phyloP scores from a whole-genome alignment of 1,139 yeast genomes.

The Geotrichum fermentans region DNA sequence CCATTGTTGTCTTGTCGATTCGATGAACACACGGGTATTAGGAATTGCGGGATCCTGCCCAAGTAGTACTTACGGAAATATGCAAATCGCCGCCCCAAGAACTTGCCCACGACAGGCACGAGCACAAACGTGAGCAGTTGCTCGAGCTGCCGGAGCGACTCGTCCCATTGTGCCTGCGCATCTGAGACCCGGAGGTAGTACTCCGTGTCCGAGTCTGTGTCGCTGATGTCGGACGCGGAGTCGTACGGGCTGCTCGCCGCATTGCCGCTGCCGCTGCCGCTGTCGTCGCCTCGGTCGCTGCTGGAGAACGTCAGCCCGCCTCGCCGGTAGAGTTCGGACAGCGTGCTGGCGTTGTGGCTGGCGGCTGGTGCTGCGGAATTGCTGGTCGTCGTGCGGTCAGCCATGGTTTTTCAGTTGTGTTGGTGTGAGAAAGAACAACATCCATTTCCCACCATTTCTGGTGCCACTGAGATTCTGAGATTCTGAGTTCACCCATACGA shows the following conservation, averaged over 20 bases:
- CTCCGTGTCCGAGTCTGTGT: background rate
- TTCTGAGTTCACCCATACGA: too few relatives aligned
- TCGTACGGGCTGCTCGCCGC: background rate
- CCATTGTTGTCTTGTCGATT: background rate
- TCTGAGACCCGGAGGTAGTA: slow-evolving; percentile 26
- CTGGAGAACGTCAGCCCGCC: background rate
- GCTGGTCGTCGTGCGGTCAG: too few relatives aligned
- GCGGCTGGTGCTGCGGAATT: too few relatives aligned
- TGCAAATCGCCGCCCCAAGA: slow-evolving; percentile 62
- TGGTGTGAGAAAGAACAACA: too few relatives aligned
- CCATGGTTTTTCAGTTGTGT: too few relatives aligned
- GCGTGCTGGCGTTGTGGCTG: background rate
- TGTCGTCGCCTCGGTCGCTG: background rate
- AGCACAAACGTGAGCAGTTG: slow-evolving; percentile 54
- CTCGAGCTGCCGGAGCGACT: slow-evolving; percentile 58
- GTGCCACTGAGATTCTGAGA: too few relatives aligned
- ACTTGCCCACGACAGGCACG: slow-evolving; percentile 66
- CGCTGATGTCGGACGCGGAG: background rate
- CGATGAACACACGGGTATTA: too few relatives aligned
- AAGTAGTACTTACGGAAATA: slow-evolving; percentile 33
- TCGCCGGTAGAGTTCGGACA: background rate
- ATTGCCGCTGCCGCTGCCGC: background rate
- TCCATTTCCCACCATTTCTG: too few relatives aligned
- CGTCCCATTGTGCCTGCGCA: slow-evolving; percentile 81
- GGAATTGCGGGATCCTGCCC: too few relatives aligned